A percentile compares a stretch with the other conserved stretches of the same genome.
Conservation (phyloP, 495 filamentous ascomycete species). For the Talaromyces nanjingensis region DNA sequence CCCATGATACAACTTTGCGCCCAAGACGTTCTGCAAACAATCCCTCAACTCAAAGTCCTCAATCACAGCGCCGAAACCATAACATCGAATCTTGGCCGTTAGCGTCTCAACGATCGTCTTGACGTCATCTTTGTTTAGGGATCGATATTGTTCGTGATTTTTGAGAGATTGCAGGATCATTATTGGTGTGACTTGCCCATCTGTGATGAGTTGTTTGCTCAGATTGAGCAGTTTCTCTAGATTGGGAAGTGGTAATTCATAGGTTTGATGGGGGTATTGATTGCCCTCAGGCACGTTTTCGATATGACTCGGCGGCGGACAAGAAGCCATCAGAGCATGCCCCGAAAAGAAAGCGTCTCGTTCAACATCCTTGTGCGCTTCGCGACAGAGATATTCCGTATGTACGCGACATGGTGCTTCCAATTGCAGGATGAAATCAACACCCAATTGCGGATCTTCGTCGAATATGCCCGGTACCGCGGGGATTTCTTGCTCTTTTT, state of each 20-base stretch:
- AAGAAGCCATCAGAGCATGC: conserved; percentile 85
- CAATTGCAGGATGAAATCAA: conserved; percentile 96
- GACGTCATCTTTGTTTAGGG: conserved; percentile 64
- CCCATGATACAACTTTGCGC: conserved; percentile 49
- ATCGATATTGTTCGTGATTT: conserved; percentile 56
- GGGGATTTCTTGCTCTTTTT: background rate
- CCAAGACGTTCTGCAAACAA: conserved; percentile 68
- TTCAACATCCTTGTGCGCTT: conserved; percentile 40
- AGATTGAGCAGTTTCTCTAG: conserved; percentile 75
- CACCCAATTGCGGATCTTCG: conserved; percentile 66
- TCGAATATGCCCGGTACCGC: conserved; percentile 56
- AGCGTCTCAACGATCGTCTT: conserved; percentile 65
- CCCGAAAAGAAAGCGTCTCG: conserved; percentile 55
- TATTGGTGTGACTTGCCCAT: conserved; percentile 93
- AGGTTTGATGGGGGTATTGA: conserved; percentile 36
- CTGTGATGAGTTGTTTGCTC: conserved; percentile 74
- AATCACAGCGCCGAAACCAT: conserved; percentile 65
- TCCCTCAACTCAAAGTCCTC: conserved; percentile 92
- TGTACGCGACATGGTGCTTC: conserved; percentile 95
- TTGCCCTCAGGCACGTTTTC: conserved; percentile 32
- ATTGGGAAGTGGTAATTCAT: conserved; percentile 59
- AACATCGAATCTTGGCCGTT: conserved; percentile 77
- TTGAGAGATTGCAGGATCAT: conserved; percentile 87
- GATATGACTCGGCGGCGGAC: conserved; percentile 58
- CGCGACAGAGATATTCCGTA: conserved; percentile 57